Conservation (phyloP, 495 filamentous ascomycete genomes). For the Achaetomiella virescens region DNA sequence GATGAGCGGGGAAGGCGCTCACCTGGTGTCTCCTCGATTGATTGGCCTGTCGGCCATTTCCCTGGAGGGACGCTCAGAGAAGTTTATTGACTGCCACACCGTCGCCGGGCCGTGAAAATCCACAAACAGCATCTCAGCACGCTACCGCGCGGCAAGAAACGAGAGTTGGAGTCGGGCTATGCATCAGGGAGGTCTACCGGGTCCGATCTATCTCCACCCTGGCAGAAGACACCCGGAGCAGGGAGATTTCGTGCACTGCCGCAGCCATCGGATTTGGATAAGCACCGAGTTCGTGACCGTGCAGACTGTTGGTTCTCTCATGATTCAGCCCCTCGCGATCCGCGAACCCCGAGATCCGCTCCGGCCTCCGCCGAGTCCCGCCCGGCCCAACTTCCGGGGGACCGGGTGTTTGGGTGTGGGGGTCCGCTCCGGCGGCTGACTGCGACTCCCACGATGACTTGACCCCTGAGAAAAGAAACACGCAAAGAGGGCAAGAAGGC, state of each 20-base stretch:
- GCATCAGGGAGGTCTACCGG: background rate
- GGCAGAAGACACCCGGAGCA: background rate
- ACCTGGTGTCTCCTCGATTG: background rate
- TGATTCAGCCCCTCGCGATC: background rate
- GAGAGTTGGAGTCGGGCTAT: background rate
- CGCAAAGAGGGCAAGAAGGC: background rate
- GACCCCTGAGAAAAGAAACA: background rate
- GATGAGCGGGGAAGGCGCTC: slow-evolving; percentile 6
- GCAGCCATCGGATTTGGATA: background rate
- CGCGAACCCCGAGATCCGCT: background rate
- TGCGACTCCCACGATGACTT: background rate
- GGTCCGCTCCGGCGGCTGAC: background rate
- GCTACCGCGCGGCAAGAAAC: background rate
- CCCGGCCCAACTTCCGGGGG: background rate
- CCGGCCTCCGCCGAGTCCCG: slow-evolving; percentile 5
- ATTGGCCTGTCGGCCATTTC: slow-evolving; percentile 1
- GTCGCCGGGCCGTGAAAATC: slow-evolving; percentile 10
- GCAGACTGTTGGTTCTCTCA: background rate
- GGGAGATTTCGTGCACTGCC: background rate
- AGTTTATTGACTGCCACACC: background rate
- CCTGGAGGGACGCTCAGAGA: slow-evolving; percentile 1
- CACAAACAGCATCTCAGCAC: background rate
- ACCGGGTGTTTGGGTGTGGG: background rate
- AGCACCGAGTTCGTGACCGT: background rate
- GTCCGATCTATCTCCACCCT: background rate